Evolutionary conservation across 1,139 yeast species (phyloP).

Genomic region (Taphrina populina): DNA sequence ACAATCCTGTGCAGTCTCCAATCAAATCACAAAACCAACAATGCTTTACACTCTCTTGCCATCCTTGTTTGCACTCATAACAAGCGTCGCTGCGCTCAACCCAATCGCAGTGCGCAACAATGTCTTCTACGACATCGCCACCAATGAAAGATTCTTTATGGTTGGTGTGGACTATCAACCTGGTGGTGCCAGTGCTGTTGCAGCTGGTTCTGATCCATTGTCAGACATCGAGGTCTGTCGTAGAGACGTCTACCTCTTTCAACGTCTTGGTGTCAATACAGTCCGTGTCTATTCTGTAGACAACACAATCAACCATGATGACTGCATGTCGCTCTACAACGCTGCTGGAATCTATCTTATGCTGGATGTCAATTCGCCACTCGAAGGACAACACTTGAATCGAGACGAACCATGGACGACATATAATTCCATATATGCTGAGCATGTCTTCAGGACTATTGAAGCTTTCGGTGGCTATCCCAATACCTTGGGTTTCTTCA

Average conservation of each 20-base stretch:
- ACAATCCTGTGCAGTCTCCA: neutral
- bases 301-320: conserved; percentile 73
- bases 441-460: conserved; percentile 74
- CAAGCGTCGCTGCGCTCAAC: conserved; percentile 26
- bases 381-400: conserved; percentile 61
- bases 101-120: conserved; percentile 34
- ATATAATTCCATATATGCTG: conserved; percentile 65
- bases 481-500: conserved; percentile 83
- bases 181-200: conserved; percentile 66
- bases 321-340: conserved; percentile 80
- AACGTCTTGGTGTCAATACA: conserved; percentile 73
- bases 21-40: neutral
- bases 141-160: conserved; percentile 43
- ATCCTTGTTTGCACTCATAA: neutral
- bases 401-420: conserved; percentile 64
- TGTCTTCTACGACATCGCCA: conserved; percentile 36
- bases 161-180: conserved; percentile 72
- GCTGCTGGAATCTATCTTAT: conserved; percentile 86
- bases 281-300: conserved; percentile 53
- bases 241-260: conserved; percentile 77
- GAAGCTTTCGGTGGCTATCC: conserved; percentile 81
- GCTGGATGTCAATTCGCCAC: conserved; percentile 83
- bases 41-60: conserved; percentile 5
- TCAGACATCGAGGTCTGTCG: conserved; percentile 70
- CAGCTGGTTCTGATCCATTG: conserved; percentile 61